phyloP scores from a whole-genome alignment of 2,329 filamentous ascomycete species.

The Fusarium chaquense region DNA sequence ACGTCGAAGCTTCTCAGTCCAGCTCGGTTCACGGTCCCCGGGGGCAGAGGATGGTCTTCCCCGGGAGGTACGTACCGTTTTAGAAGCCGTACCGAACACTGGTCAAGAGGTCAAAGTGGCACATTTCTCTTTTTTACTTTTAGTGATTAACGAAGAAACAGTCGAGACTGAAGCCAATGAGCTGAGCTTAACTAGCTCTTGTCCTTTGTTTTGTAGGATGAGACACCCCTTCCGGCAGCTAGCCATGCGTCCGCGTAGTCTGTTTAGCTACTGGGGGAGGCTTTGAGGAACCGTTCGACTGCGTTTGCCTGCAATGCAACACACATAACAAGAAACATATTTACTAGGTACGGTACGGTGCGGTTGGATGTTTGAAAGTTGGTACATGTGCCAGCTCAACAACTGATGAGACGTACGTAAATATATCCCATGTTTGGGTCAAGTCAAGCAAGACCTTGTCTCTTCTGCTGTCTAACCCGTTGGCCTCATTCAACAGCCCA shows the following conservation, averaged over 20 bases:
- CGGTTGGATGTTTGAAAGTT: not conserved
- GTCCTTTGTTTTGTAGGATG: constrained; percentile 8
- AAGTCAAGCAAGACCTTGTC: constrained; percentile 5
- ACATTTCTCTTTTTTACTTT: not conserved
- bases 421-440: not conserved
- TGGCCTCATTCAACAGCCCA: constrained; percentile 17
- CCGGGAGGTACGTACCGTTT: constrained; percentile 35
- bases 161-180: constrained; percentile 28
- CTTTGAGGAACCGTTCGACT: constrained; percentile 31
- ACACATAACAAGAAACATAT: constrained; percentile 21
- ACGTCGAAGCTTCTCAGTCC: constrained; percentile 15
- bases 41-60: constrained; percentile 26
- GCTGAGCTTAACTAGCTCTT: too few species aligned
- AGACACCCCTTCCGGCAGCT: constrained; percentile 28
- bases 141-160: not conserved
- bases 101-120: not conserved
- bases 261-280: constrained; percentile 20
- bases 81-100: constrained; percentile 26
- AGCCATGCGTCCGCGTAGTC: constrained; percentile 37
- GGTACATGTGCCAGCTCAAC: not conserved
- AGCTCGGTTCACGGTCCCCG: constrained; percentile 29
- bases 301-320: constrained; percentile 33
- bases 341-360: not conserved
- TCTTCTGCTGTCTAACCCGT: constrained; percentile 10
- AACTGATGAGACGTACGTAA: not conserved